Evolutionary conservation across 164 flowering plant genomes (phyloP).

Genomic region (Sextonia rubra): DNA sequence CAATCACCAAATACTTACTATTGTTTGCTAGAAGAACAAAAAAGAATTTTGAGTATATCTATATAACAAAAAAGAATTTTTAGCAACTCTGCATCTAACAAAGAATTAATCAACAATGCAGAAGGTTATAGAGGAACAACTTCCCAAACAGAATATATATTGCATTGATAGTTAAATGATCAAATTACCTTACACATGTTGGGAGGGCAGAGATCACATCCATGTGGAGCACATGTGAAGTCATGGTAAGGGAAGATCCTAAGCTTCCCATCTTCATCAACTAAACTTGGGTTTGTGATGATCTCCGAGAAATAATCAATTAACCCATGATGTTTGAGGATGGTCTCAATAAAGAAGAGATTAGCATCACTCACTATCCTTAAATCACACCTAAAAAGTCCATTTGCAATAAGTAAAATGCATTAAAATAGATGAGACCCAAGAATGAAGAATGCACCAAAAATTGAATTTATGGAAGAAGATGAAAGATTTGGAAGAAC

Average conservation of each 20-base stretch:
- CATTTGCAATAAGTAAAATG: not conserved
- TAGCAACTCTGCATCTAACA: no score
- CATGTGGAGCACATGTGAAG: constrained; percentile 50
- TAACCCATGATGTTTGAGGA: constrained; percentile 56
- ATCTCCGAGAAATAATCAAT: constrained; percentile 60
- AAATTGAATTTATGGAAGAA: not conserved
- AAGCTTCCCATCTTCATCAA: constrained; percentile 59
- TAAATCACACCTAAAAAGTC: constrained; percentile 68
- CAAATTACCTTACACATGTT: constrained; percentile 86
- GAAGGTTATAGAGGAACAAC: no score
- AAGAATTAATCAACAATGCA: no score
- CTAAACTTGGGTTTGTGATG: constrained; percentile 62
- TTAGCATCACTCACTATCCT: constrained; percentile 88
- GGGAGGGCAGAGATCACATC: constrained; percentile 71
- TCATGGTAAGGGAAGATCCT: constrained; percentile 67
- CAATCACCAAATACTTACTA: not conserved
- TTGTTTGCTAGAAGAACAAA: not conserved
- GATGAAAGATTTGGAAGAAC: constrained; percentile 1
- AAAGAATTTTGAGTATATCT: no score
- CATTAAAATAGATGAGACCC: not conserved
- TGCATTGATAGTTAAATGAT: not conserved
- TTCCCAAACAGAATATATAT: not conserved
- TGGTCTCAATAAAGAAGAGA: constrained; percentile 67
- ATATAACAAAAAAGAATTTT: no score
- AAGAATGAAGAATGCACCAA: not conserved